Conservation (phyloP, 495 filamentous ascomycete species). For the Daldinia vernicosa region DNA sequence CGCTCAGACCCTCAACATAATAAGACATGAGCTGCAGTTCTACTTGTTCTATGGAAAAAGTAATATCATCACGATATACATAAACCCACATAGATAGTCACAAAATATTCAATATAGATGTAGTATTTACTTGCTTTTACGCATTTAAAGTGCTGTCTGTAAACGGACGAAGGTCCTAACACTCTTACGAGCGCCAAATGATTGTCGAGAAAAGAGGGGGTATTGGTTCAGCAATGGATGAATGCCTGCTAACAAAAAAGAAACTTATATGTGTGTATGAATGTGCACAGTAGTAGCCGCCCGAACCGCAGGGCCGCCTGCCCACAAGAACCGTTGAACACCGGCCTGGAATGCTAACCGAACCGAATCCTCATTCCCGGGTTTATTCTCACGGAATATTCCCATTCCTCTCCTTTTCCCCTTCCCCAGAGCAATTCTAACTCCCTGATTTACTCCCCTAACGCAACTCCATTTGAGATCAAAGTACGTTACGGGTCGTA, state of each 20-base stretch:
- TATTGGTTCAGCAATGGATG: constrained; percentile 11
- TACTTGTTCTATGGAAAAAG: neutral
- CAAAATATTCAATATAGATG: neutral
- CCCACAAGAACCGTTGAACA: constrained; percentile 30
- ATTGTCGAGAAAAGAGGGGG: constrained; percentile 14
- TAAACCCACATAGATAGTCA: neutral
- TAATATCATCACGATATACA: neutral
- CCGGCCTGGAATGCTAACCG: constrained; percentile 35
- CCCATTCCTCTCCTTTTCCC: constrained; percentile 10
- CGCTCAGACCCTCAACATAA: neutral
- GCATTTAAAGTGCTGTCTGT: neutral
- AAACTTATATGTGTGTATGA: constrained; percentile 15
- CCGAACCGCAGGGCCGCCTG: constrained; percentile 24
- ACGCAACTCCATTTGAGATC: constrained; percentile 26
- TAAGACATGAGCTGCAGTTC: neutral
- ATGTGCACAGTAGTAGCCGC: constrained; percentile 5
- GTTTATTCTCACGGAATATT: constrained; percentile 17
- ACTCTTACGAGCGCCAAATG: constrained; percentile 4
- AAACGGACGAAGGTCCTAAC: constrained; percentile 12
- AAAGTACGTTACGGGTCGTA: constrained; percentile 39
- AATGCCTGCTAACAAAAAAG: constrained; percentile 22
- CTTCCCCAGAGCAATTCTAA: constrained; percentile 8
- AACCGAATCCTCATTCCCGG: constrained; percentile 24
- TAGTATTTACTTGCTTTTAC: neutral
- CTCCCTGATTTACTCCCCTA: constrained; percentile 26